Evolutionary conservation across 2,329 filamentous ascomycete genomes (phyloP), one percentile per base, ranked within the genome.

Genomic region (Fusarium nanum): DNA sequence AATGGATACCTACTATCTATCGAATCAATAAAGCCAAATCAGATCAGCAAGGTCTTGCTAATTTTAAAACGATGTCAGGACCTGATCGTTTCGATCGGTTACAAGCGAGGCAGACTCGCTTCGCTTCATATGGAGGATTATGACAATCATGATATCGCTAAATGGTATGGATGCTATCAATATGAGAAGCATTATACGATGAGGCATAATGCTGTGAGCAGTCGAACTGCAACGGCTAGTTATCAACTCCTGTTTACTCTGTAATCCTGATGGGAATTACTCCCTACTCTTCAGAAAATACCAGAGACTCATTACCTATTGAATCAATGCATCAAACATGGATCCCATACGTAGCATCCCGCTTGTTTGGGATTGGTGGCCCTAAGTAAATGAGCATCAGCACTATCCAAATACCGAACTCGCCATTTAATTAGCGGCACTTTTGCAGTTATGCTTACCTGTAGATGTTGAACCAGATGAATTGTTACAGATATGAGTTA

Each of bases 11-110:
- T 50, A 25, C 23, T 25, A 28, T 23, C 22, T 12, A 25, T 53
- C 34, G 20, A 41, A 7, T 16, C 20, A 50, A 16, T 11, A 40
- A 14, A 16, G 30, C 41, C 23, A 20, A 18, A 32, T 37, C 48
- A 37, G 30, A 32, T 32, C 30, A 32, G 22, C 18, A 18, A 27
- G 18, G 12, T 48, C 47, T 67, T 73, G 53, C 71, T 73, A 73
- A 73, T 73, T 73, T 73, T 68, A 70, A 53, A 42, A 72, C 61
- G 42, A 23, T 41, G 37, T 52, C 16, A 32, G n/a, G n/a, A 8
- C 53, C 20, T 49, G 58, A 58, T 70, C 23, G 47, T 59, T 65
- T 62, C 34, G 47, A 53, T 55, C 30, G 53, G 42, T 62, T 23
- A 12, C 32, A 57, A 53, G 63, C 56, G 30, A 67, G 56, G 56